phyloP scores from a whole-genome alignment of 371 early-diverging fungal species.

The Lichtheimia ornata region DNA sequence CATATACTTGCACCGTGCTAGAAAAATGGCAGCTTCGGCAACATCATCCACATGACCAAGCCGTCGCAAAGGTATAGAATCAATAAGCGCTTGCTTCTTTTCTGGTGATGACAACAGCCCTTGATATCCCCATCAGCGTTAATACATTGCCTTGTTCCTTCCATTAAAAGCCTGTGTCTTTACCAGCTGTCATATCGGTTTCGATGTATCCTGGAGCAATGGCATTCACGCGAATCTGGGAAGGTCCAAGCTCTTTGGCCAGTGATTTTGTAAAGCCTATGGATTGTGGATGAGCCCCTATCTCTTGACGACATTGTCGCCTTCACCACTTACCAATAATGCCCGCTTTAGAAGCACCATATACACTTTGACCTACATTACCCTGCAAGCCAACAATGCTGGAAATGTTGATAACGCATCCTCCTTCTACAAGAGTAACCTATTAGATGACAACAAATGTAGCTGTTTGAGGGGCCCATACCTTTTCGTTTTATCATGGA shows the following conservation, averaged over 20 bases:
- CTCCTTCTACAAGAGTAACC: constrained; percentile 26
- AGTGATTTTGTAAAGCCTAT: constrained; percentile 78
- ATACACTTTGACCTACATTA: constrained; percentile 77
- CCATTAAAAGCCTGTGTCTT: neutral
- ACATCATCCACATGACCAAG: constrained; percentile 68
- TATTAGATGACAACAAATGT: neutral
- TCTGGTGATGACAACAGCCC: constrained; percentile 19
- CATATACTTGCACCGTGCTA: constrained; percentile 67
- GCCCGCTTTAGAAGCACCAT: constrained; percentile 87
- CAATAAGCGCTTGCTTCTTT: constrained; percentile 36
- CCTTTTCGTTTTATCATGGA: constrained; percentile 61
- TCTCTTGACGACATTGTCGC: neutral
- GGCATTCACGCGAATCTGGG: constrained; percentile 76
- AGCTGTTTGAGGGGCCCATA: constrained; percentile 9
- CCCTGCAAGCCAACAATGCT: constrained; percentile 81
- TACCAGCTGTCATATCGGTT: constrained; percentile 80
- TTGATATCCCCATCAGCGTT: neutral
- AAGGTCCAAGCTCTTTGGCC: constrained; percentile 80
- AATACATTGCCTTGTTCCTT: neutral
- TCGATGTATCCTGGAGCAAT: constrained; percentile 90
- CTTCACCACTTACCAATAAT: constrained; percentile 60
- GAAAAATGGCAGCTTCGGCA: constrained; percentile 65
- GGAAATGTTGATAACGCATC: constrained; percentile 84
- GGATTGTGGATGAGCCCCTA: neutral
- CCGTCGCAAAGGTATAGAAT: constrained; percentile 56